A percentile compares a stretch with the other conserved stretches of the same genome.
Evolutionary conservation across 108 stramenopile genomes (phyloP).

Genomic region (Nitzschia palea): DNA sequence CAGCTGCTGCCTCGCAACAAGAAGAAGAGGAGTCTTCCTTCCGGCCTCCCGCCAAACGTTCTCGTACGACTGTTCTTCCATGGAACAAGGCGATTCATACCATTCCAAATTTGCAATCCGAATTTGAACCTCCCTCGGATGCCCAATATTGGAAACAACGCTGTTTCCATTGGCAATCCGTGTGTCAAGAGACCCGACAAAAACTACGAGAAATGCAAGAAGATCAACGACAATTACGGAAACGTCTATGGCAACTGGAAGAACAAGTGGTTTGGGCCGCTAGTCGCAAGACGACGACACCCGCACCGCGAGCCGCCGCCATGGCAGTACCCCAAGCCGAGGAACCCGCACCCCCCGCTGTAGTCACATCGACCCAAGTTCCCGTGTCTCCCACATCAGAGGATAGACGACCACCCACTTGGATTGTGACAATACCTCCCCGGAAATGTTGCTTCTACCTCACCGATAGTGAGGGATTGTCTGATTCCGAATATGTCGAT

Average conservation of each 20-base stretch:
- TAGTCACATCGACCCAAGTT: neutral
- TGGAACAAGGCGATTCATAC: constrained; percentile 2
- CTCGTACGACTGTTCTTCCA: neutral
- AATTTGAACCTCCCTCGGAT: constrained; percentile 21
- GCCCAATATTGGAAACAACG: constrained; percentile 30
- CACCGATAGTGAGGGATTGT: constrained; percentile 34
- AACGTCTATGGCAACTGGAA: constrained; percentile 24
- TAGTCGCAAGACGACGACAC: neutral
- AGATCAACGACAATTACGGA: constrained; percentile 31
- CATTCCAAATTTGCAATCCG: neutral
- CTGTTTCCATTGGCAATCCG: constrained; percentile 22
- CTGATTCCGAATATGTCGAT: constrained; percentile 15
- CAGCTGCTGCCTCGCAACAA: neutral
- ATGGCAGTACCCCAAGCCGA: neutral
- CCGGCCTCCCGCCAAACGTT: neutral
- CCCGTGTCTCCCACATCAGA: constrained; percentile 10
- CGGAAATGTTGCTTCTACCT: constrained; percentile 21
- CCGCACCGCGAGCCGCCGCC: neutral
- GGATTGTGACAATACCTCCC: neutral
- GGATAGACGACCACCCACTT: neutral
- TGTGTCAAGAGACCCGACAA: constrained; percentile 18
- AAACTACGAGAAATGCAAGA: constrained; percentile 32
- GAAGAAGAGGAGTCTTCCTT: neutral
- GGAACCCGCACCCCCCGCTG: neutral
- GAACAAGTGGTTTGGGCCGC: constrained; percentile 5